These are phyloP conservation scores for Diutina scorzettiae DNA, from an alignment of 1,139 yeast species.

Conservation along the genomic window DNA sequence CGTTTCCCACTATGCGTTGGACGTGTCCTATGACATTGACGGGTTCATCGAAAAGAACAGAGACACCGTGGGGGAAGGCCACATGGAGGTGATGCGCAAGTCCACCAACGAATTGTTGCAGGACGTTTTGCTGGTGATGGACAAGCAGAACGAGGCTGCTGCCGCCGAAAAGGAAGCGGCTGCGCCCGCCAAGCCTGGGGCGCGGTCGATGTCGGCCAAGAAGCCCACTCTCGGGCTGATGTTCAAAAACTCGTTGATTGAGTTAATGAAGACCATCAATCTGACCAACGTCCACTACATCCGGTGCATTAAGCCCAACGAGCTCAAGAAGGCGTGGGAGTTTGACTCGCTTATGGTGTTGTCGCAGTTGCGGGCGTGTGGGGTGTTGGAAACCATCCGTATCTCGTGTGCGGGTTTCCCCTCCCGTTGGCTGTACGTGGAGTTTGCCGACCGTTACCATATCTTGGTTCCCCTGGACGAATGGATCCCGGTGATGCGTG, in stretches of 20 bases:
- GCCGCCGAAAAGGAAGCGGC: constrained; percentile 29
- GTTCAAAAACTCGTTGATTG: constrained; percentile 85
- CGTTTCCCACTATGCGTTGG: constrained; percentile 89
- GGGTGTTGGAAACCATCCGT: constrained; percentile 92
- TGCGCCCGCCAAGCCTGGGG: constrained; percentile 15
- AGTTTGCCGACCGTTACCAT: constrained; percentile 84
- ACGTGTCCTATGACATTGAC: constrained; percentile 83
- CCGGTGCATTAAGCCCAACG: constrained; percentile 96
- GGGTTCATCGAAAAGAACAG: constrained; percentile 96
- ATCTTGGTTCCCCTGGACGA: constrained; percentile 61
- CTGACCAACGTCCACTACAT: constrained; percentile 94
- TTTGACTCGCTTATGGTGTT: constrained; percentile 93
- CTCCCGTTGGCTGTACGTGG: constrained; percentile 89
- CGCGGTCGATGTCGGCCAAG: neutral
- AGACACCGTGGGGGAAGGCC: constrained; percentile 96
- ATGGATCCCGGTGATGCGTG: constrained; percentile 54
- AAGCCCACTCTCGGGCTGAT: constrained; percentile 94
- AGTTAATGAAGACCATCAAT: constrained; percentile 83
- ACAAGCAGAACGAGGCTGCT: constrained; percentile 44
- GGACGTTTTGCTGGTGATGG: constrained; percentile 53
- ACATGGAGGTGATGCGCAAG: constrained; percentile 67
- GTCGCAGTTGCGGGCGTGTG: constrained; percentile 94
- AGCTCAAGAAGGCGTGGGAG: constrained; percentile 88
- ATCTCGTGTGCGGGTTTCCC: constrained; percentile 98
- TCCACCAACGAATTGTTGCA: constrained; percentile 55